phyloP scores from a whole-genome alignment of 495 filamentous ascomycete genomes.

The Ramalina peruviana region DNA sequence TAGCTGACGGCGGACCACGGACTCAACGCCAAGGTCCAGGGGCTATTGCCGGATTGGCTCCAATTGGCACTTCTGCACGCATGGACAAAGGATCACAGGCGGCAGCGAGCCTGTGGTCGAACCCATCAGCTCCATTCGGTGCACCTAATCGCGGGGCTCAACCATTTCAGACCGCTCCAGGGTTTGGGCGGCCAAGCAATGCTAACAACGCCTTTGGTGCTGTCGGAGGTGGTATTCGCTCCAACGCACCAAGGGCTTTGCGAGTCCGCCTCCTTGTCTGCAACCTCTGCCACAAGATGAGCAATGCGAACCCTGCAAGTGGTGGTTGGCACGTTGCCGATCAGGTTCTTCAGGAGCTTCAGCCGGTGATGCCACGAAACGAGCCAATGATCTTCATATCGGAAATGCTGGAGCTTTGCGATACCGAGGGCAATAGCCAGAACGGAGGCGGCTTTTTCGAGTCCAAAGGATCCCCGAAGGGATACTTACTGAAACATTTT shows the following conservation, averaged over 20 bases:
- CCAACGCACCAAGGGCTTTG: slow-evolving; percentile 36
- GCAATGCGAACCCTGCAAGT: slow-evolving; percentile 22
- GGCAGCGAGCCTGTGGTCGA: slow-evolving; percentile 23
- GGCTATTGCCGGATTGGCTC: slow-evolving; percentile 34
- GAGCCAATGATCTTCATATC: slow-evolving; percentile 48
- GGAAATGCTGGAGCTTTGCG: slow-evolving; percentile 79
- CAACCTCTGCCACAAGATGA: slow-evolving; percentile 45
- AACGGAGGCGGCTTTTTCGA: slow-evolving; percentile 84
- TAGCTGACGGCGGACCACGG: slow-evolving; percentile 12
- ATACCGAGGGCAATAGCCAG: slow-evolving; percentile 71
- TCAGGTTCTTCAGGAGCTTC: slow-evolving; percentile 50
- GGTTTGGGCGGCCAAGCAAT: slow-evolving; percentile 33
- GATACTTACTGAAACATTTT: slow-evolving; percentile 49
- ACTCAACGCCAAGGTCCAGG: slow-evolving; percentile 19
- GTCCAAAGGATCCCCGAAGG: slow-evolving; percentile 32
- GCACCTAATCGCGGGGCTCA: slow-evolving; percentile 11
- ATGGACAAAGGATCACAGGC: slow-evolving; percentile 12
- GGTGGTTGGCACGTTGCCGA: slow-evolving; percentile 53
- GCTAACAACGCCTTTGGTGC: slow-evolving; percentile 38
- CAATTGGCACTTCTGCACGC: slow-evolving; percentile 29
- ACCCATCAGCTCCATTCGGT: slow-evolving; percentile 29
- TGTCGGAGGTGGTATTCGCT: slow-evolving; percentile 14
- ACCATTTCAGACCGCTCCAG: slow-evolving; percentile 12
- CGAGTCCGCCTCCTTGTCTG: slow-evolving; percentile 44
- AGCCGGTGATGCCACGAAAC: slow-evolving; percentile 37